phyloP scores from a whole-genome alignment of 352 stramenopile species.

The Globisporangium cystogenes region DNA sequence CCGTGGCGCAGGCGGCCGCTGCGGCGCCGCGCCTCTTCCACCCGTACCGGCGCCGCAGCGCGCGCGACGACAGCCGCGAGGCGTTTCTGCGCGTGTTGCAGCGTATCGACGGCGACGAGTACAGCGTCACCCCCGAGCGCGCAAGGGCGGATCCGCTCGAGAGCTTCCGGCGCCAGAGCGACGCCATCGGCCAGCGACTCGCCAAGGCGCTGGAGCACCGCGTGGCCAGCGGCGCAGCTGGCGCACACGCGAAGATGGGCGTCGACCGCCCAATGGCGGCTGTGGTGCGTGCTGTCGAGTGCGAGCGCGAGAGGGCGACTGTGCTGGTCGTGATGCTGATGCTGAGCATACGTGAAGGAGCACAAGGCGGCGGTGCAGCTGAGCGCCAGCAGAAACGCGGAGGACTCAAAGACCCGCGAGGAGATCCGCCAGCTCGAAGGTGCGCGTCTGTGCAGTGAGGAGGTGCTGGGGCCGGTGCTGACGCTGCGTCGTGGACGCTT shows the following conservation, averaged over 20 bases:
- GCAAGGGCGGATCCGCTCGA: constrained; percentile 26
- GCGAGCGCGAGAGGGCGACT: too few species aligned
- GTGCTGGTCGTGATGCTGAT: neutral
- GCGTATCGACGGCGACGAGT: constrained; percentile 37
- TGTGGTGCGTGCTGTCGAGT: neutral
- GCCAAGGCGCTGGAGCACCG: constrained; percentile 24
- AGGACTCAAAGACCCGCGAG: constrained; percentile 20
- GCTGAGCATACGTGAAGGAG: too few species aligned
- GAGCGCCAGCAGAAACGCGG: constrained; percentile 5
- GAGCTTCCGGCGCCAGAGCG: constrained; percentile 27
- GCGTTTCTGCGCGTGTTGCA: constrained; percentile 33
- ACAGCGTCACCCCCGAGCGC: constrained; percentile 14
- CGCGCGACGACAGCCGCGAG: constrained; percentile 25
- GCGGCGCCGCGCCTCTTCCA: constrained; percentile 5
- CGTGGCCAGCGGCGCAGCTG: constrained; percentile 6
- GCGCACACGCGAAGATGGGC: constrained; percentile 4
- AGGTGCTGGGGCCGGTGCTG: neutral
- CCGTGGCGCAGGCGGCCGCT: constrained; percentile 25
- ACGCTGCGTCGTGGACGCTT: neutral
- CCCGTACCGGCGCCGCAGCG: constrained; percentile 2
- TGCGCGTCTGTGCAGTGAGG: constrained; percentile 5
- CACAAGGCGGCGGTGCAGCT: neutral
- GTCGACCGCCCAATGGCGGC: constrained; percentile 7
- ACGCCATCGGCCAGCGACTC: constrained; percentile 27
- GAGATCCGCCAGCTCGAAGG: constrained; percentile 52